phyloP scores from a whole-genome alignment of 73 alveolate species.

The Uronychia setigera region DNA sequence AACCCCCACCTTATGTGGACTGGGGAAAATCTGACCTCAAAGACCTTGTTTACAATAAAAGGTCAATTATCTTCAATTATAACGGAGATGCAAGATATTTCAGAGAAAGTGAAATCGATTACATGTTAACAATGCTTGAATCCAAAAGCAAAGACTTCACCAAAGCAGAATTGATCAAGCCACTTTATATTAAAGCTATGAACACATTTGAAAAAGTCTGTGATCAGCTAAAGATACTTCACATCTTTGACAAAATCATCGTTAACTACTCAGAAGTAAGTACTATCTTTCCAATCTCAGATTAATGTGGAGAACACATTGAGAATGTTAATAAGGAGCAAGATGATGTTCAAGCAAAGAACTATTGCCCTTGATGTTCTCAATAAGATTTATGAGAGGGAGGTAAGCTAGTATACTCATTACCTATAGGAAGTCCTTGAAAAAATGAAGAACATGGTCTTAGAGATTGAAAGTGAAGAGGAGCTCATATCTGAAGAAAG shows the following conservation, averaged over 20 bases:
- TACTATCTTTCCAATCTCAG: too few relatives aligned
- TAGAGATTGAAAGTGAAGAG: too few relatives aligned
- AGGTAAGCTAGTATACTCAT: too few relatives aligned
- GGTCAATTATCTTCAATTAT: slow-evolving; percentile 1
- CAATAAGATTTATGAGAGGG: too few relatives aligned
- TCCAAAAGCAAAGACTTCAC: slow-evolving; percentile 22
- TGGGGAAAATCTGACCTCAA: slow-evolving; percentile 22
- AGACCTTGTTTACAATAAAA: slow-evolving; percentile 11
- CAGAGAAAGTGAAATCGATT: slow-evolving; percentile 33
- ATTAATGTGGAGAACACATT: slow-evolving; percentile 13
- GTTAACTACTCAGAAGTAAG: slow-evolving; percentile 10
- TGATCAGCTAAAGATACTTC: not conserved
- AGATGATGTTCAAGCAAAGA: too few relatives aligned
- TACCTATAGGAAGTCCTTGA: too few relatives aligned
- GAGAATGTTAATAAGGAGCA: slow-evolving; percentile 4
- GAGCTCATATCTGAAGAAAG: too few relatives aligned
- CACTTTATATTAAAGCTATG: slow-evolving; percentile 21
- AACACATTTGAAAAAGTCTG: slow-evolving; percentile 2
- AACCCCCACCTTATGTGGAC: too few relatives aligned
- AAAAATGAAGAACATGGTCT: too few relatives aligned
- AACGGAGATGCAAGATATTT: slow-evolving; percentile 18
- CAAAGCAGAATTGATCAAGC: slow-evolving; percentile 25
- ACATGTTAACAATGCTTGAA: slow-evolving; percentile 21
- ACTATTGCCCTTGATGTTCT: too few relatives aligned
- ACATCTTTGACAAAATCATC: not conserved